Conservation (phyloP, 148 eudicot species). For the Camellia japonica region DNA sequence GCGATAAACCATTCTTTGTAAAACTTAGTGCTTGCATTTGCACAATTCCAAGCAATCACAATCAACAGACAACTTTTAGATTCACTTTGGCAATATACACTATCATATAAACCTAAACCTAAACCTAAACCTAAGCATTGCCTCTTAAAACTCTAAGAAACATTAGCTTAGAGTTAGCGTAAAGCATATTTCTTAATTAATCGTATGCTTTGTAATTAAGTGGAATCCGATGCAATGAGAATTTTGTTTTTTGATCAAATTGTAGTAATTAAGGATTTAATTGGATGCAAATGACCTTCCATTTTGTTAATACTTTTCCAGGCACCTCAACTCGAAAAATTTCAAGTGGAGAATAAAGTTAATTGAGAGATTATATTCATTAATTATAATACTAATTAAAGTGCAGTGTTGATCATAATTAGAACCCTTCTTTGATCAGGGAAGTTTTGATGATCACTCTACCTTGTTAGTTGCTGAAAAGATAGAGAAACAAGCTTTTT, state of each 20-base stretch:
- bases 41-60: background rate
- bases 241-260: background rate
- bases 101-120: background rate
- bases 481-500: too few relatives aligned
- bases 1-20: background rate
- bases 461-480: too few relatives aligned
- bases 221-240: background rate
- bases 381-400: too few relatives aligned
- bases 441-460: too few relatives aligned
- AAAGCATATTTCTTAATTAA: background rate
- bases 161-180: background rate
- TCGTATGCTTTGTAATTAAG: background rate
- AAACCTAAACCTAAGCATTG: background rate
- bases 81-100: background rate
- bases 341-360: conserved; percentile 5
- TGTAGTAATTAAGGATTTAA: background rate
- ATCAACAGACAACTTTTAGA: too few relatives aligned
- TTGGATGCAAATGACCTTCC: background rate
- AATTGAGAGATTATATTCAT: background rate
- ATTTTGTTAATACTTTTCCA: background rate
- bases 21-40: background rate
- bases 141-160: background rate
- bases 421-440: too few relatives aligned
- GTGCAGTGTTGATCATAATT: too few relatives aligned
- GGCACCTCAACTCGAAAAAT: too few relatives aligned